Evolutionary conservation across 148 eudicot genomes (phyloP).

Genomic region (Spergularia bocconei): DNA sequence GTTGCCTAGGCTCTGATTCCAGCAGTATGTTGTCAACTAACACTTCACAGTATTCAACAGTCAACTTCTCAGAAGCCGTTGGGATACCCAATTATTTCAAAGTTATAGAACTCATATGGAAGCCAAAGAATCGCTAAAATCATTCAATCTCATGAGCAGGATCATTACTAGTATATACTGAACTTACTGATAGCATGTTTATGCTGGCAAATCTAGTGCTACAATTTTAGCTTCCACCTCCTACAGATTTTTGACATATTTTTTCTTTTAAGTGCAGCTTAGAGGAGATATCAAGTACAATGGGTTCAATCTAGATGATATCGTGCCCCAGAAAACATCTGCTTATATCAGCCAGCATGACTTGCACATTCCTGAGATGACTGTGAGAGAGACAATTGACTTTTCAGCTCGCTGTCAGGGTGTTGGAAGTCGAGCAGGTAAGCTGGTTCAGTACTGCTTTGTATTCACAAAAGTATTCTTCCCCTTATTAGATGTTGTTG

Average conservation of each 20-base stretch:
- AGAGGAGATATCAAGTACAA: slow-evolving; percentile 67
- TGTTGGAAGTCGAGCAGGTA: slow-evolving; percentile 72
- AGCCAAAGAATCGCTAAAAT: no score
- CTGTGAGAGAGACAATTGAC: slow-evolving; percentile 73
- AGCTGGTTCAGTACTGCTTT: not conserved
- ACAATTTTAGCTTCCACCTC: not conserved
- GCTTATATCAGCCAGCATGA: slow-evolving; percentile 74
- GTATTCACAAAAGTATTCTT: not conserved
- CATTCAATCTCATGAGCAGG: no score
- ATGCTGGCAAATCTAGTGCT: not conserved
- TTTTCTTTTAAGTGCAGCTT: slow-evolving; percentile 29
- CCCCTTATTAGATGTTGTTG: slow-evolving; percentile 26
- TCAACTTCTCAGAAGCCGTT: no score
- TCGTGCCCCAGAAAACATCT: slow-evolving; percentile 71
- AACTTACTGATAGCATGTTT: no score
- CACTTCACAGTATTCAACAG: no score
- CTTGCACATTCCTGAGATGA: slow-evolving; percentile 71
- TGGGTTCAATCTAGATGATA: slow-evolving; percentile 57
- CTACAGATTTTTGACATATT: not conserved
- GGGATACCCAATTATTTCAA: no score
- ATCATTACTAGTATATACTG: no score
- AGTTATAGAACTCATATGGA: no score
- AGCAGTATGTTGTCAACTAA: no score
- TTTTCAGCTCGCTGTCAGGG: slow-evolving; percentile 85
- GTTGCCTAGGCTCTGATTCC: no score